Base-by-base conservation (phyloP, 2,329 filamentous ascomycete genomes). In the Hypomyces rosellus region DNA sequence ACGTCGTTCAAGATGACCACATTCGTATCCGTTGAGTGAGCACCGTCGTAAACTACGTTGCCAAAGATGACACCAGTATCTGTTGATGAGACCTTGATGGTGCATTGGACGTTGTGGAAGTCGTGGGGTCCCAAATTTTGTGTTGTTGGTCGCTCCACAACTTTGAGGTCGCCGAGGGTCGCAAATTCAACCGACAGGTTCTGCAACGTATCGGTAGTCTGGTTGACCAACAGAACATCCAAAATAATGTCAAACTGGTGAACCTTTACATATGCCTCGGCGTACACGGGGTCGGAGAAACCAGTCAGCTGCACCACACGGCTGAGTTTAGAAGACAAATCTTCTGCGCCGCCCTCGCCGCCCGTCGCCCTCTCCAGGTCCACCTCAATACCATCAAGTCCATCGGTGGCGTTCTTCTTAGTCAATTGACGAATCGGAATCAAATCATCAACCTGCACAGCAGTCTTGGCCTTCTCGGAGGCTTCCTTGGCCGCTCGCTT, bases 11-110 rank as follows among this genome's bases (percentile, higher is more conserved):
- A 80, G 59, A 99, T 99, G 49, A 99, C 93, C 8, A 99, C 93
- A 59, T 96, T 95, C 49, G 88, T 95, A 66, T 95, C 93, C 1
- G 88, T 95, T 43, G 86, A 91, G 70, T 89, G 89, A 5, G 91
- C 82, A 30, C 92, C 93, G 61, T 99, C 93, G 69, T 99, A 99
- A 7, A 99, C 88, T 20, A 99, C 91, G 65, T 99, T 99, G 59
- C 93, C 93, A 63, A 99, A 99, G 60, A 99, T 99, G 58, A 99
- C 93, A 50, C 93, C 93, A 2, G 93, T 97, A 65, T 99, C 93
- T 4, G 93, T 99, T 6, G 90, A 96, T 3, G 90, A 96, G 18
- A 99, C 93, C 74, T 97, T 97, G 77, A 99, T 95, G 11, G 93
- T 99, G 65, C 91, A 92, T 70, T 99, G 93, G 33, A 99, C 90